Evolutionary conservation across 495 filamentous ascomycete species (phyloP), one percentile per base, ranked within the genome.

Genomic region (Penicillium chermesinum): DNA sequence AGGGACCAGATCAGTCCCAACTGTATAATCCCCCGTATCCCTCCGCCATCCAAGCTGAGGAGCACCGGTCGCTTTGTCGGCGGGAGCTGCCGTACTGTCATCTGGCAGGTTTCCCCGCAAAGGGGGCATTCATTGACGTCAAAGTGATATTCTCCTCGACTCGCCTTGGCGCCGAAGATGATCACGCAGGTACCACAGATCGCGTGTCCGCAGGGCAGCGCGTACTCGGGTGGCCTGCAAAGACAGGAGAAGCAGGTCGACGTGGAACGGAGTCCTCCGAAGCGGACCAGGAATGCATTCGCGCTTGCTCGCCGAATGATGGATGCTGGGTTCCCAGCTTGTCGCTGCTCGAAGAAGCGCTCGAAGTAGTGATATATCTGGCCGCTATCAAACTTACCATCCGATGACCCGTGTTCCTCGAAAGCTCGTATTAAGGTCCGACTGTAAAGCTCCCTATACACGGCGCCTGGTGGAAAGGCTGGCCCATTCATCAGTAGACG

Each of bases 1-100:
- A 82, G 61, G 9, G 51, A 57, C 9, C 52, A 30, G 1, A 82
- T 65, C 13, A 78, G 58, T 5, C 63, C 67, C 3, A 81, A 58
- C 38, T 76, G 57, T 7, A 78, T 60, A 7, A 81, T 66, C 1
- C 72, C 77, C 0, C 77, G 63, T 4, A 77, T 55, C 1, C 78
- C 77, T 8, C 78, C 76, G 0, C 81, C 80, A 55, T 85, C 81
- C 15, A 87, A 61, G 36, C 66, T 72, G 7, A 85, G 68, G 32
- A 83, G 61, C 15, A 80, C 62, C 2, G 70, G 62, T 7, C 76
- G 75, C 7, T 79, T 74, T 16, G 63, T 59, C 8, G 58, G 56
- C 9, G 73, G 80, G 6, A 61, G 45, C 42, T 52, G 46, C 4
- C 53, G 50, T 6, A 64, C 40, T 0, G 34, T 53, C 7, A 54